These are phyloP conservation scores for Cystobasidiaceae sp. DNA, from an alignment of 1,284 basidiomycete genomes.

Conservation along the genomic window DNA sequence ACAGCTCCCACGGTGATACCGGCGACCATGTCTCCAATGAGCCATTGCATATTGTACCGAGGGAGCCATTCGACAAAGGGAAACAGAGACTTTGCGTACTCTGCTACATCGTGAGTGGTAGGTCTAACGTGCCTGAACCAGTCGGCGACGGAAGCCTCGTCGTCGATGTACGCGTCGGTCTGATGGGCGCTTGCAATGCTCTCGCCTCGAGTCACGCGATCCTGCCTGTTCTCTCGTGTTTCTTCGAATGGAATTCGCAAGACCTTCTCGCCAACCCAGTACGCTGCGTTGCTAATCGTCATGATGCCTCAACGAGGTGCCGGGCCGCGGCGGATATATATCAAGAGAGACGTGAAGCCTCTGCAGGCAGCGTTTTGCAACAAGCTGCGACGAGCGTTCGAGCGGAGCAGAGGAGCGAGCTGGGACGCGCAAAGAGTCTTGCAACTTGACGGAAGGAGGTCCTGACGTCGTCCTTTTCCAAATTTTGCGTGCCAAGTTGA, in stretches of 20 bases:
- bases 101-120: conserved; percentile 50
- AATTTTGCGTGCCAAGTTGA: too few species aligned
- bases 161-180: conserved; percentile 27
- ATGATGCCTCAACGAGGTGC: neutral
- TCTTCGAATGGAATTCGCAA: conserved; percentile 26
- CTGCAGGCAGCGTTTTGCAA: too few species aligned
- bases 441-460: too few species aligned
- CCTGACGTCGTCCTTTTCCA: too few species aligned
- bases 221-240: conserved; percentile 11
- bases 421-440: too few species aligned
- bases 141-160: conserved; percentile 30
- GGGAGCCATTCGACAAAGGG: conserved; percentile 77
- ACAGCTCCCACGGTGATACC: conserved; percentile 86
- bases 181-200: conserved; percentile 19
- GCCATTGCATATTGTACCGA: conserved; percentile 60
- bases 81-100: conserved; percentile 67
- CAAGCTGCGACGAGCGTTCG: too few species aligned
- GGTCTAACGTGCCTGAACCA: conserved; percentile 29
- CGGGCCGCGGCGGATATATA: neutral
- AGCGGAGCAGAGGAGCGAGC: too few species aligned
- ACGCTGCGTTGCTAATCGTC: neutral
- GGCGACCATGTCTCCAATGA: conserved; percentile 70
- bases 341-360: too few species aligned
- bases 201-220: conserved; percentile 29
- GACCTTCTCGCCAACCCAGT: conserved; percentile 26